phyloP scores from a whole-genome alignment of 331 rosid genomes.

The Quercus phellos region DNA sequence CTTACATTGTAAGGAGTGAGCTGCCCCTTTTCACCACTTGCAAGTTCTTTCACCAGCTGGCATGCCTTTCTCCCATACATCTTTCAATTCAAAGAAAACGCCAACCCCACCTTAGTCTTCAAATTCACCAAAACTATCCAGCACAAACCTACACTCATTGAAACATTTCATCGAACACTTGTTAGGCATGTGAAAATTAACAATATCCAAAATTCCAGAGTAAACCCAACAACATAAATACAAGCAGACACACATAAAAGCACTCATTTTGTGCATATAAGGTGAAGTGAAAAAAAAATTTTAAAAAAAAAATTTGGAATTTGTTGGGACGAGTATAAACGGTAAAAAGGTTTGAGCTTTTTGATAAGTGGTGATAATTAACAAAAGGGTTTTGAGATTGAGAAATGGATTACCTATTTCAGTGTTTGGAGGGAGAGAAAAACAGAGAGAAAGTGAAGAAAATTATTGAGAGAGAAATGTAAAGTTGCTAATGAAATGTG shows the following conservation, averaged over 20 bases:
- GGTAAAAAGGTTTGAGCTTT: background rate
- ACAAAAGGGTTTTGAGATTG: background rate
- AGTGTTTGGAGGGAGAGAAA: background rate
- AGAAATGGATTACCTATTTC: background rate
- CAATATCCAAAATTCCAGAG: no score
- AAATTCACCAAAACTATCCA: background rate
- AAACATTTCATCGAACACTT: slow-evolving; percentile 12
- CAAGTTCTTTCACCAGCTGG: slow-evolving; percentile 63
- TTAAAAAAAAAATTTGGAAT: no score
- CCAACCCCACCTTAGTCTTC: background rate
- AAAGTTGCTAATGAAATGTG: background rate
- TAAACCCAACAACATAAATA: no score
- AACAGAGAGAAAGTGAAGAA: no score
- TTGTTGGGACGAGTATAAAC: background rate
- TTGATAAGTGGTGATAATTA: background rate
- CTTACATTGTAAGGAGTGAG: slow-evolving; percentile 60
- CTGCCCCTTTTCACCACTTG: slow-evolving; percentile 59
- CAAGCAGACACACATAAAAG: no score
- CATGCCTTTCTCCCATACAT: slow-evolving; percentile 73
- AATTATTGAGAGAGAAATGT: no score
- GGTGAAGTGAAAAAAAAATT: no score
- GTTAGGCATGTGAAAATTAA: background rate
- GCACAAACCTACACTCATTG: slow-evolving; percentile 1
- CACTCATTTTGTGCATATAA: no score
- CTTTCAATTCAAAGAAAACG: background rate